Evolutionary conservation across 176 grass and related monocot species (phyloP).

Genomic region (Avena atlantica): DNA sequence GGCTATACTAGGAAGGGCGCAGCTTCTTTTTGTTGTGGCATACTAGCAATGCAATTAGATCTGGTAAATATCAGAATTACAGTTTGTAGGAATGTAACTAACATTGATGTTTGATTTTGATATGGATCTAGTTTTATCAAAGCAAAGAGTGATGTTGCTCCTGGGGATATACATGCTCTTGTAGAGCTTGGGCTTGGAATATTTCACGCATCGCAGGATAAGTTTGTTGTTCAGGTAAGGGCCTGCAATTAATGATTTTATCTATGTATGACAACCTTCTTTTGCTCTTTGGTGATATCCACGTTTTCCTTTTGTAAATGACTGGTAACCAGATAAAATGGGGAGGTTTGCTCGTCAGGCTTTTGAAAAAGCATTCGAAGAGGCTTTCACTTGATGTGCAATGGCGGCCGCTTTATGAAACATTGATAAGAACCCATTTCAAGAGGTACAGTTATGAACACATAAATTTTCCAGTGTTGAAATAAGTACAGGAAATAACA

Average conservation of each 20-base stretch:
- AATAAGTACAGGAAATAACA: slow-evolving; percentile 19
- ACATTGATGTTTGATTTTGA: slow-evolving; percentile 27
- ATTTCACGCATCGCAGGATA: slow-evolving; percentile 86
- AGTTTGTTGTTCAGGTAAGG: slow-evolving; percentile 91
- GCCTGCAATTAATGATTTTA: not conserved
- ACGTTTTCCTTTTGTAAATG: slow-evolving; percentile 43
- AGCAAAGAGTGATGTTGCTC: slow-evolving; percentile 92
- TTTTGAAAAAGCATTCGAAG: slow-evolving; percentile 86
- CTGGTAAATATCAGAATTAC: slow-evolving; percentile 25
- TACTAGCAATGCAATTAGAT: slow-evolving; percentile 12
- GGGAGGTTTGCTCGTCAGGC: slow-evolving; percentile 70
- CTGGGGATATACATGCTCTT: slow-evolving; percentile 70
- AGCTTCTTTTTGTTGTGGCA: slow-evolving; percentile 10
- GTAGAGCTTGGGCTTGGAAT: slow-evolving; percentile 80
- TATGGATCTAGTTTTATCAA: slow-evolving; percentile 74
- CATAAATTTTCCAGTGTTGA: not conserved
- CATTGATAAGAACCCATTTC: slow-evolving; percentile 89
- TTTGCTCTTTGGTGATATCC: slow-evolving; percentile 33
- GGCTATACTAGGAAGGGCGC: not conserved
- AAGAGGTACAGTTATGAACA: slow-evolving; percentile 64
- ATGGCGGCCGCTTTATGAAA: slow-evolving; percentile 93
- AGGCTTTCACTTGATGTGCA: slow-evolving; percentile 70
- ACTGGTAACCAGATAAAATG: slow-evolving; percentile 81
- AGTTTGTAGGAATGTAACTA: slow-evolving; percentile 11
- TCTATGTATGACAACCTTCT: slow-evolving; percentile 29